A percentile compares a stretch with the other conserved stretches of the same genome.
Evolutionary conservation across 2,329 filamentous ascomycete species (phyloP).

Genomic region (Colletotrichum theobromicola): DNA sequence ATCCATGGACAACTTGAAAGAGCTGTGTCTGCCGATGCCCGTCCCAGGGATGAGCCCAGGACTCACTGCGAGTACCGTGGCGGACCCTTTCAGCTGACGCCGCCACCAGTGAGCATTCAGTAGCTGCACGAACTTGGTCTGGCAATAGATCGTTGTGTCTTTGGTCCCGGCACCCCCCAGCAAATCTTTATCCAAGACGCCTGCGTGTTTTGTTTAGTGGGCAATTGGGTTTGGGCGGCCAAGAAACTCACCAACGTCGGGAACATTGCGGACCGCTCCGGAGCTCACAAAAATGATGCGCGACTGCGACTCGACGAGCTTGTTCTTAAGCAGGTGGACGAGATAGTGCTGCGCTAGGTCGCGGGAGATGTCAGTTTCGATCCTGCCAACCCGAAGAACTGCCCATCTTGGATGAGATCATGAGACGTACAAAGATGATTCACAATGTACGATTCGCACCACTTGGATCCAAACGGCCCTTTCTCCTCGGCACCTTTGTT

Average conservation of each 20-base stretch:
- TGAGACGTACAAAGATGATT: background rate
- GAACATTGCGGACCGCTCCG: background rate
- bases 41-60: background rate
- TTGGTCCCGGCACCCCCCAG: background rate
- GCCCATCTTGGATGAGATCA: background rate
- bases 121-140: background rate
- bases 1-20: background rate
- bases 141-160: background rate
- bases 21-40: background rate
- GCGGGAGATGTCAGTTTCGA: background rate
- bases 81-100: background rate
- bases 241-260: background rate
- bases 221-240: background rate
- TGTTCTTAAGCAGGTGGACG: background rate
- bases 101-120: background rate
- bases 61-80: background rate
- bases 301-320: background rate
- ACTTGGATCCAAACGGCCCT: background rate
- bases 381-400: background rate
- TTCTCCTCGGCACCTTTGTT: background rate
- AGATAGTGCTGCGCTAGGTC: background rate
- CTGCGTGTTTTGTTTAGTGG: background rate
- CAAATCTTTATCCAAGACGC: background rate
- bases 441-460: background rate
- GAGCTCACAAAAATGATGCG: background rate